Base-by-base conservation (phyloP, 805 yeast genomes). In the Yarrowia osloensis region DNA sequence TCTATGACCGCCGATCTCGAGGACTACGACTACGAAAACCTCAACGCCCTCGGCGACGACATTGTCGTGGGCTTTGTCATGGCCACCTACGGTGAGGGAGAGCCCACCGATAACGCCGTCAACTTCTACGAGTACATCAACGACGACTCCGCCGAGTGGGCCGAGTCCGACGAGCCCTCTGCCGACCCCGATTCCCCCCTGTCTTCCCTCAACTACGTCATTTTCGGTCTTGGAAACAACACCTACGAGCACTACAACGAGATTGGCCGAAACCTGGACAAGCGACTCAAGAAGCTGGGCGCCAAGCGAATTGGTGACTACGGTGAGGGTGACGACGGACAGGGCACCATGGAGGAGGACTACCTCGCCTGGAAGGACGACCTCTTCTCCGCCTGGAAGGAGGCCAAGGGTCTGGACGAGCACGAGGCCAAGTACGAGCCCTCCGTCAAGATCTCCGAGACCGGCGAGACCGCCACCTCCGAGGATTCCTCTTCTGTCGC, bases 61-160 rank as follows among this genome's bases (percentile, higher is more conserved):
- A 80, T 85, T 66, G 79, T 85, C n/a, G 86, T 86, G 22, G 86
- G 91, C 69, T 88, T 94, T 74, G 82, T 94, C 74, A 81, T 92
- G 79, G 95, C 98, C 35, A 91, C 97, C 12, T 95, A 95, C 73
- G 99, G 99, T 72, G 99, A 94, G 79, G 99, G 99, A 75, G 99
- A 94, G 77, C 97, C 97, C 72, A 94, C 99, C 15, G 99, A 94
- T 77, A 90, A 91, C 73, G 95, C 98, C n/a, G 84, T 85, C 47
- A 86, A 86, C 42, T 91, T 95, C 76, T 87, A 86, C 74, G 89
- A 88, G 68, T 83, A 93, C 73, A 84, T 86, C 37, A 72, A 77
- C 29, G 77, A 81, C 66, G 85, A 83, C 62, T 87, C 85, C 29
- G 84, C 84, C 26, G 83, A 80, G 47, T 85, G 83, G 68, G 75